Evolutionary conservation across 441 rosid genomes (phyloP), one percentile per base, ranked within the genome.

Genomic region (Dalechampia spathulata): DNA sequence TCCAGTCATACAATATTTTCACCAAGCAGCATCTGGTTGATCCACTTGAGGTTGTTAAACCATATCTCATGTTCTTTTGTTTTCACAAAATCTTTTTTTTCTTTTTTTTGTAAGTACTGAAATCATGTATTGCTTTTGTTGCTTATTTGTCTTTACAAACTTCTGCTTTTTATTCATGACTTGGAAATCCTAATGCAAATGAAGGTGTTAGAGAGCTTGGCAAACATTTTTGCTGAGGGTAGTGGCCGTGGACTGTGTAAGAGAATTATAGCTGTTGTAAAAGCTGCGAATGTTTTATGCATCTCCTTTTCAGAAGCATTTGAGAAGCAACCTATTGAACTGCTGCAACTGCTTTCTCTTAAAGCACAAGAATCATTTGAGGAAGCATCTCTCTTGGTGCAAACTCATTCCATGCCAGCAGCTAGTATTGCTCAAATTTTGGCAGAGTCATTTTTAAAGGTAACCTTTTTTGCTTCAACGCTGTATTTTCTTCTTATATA

Each of bases 341-440:
- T 94, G 74, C 85, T 90, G 17, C 95, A 88, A 70, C 83, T 94
- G 64, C 98, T 90, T 68, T 87, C 98, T 61, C 98, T 90, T 66
- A 94, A 94, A 81, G 99, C 98, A 59, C 99, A 90, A 65, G 99
- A 94, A 61, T 90, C 99, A 45, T 84, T 86, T 78, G 95, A 94
- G 57, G 96, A 86, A 78, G 98, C 98, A 56, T 62, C 72, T 66
- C 83, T 83, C 55, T 72, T 90, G 70, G 97, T 86, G 69, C 94
- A 84, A 65, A 86, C 92, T 34, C 94, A 90, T 76, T 75, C 85
- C 62, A 79, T 94, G 88, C 79, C 92, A 13, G 88, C 96, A 73
- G 77, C 96, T 62, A 80, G 81, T 69, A 78, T 90, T 65, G 95
- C 99, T 56, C 95, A 84, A 69, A 90, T 94, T 75, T 96, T 94